Percentiles rank a stretch among this genome's conserved stretches.
Conservation (phyloP, 805 yeast species). For the Candida coleopterorum region DNA sequence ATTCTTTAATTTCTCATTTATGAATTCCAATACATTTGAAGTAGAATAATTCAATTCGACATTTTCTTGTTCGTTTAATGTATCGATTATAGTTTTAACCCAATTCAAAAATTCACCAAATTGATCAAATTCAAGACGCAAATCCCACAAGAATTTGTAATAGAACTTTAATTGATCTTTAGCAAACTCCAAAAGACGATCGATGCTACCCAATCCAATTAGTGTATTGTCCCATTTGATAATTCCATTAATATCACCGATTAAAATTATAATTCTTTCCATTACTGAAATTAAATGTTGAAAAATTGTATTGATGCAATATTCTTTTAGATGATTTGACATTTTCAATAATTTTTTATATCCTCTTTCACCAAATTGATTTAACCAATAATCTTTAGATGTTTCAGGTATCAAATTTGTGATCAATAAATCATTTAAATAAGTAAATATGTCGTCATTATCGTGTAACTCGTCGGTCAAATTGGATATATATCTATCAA, state of each 20-base stretch:
- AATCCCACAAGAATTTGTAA: constrained; percentile 36
- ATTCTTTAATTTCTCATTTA: constrained; percentile 14
- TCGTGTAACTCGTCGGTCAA: constrained; percentile 24
- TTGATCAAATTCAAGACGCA: constrained; percentile 43
- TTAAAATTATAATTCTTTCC: constrained; percentile 48
- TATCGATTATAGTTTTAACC: constrained; percentile 34
- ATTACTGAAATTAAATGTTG: constrained; percentile 49
- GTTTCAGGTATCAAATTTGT: constrained; percentile 51
- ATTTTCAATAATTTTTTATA: constrained; percentile 48
- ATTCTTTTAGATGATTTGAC: constrained; percentile 49
- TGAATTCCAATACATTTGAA: constrained; percentile 20
- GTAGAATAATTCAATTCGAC: constrained; percentile 10
- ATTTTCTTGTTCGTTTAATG: constrained; percentile 26
- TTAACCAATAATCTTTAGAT: constrained; percentile 55
- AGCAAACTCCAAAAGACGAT: neutral
- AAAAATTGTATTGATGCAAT: constrained; percentile 42
- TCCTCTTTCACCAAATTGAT: constrained; percentile 66
- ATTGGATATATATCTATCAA: constrained; percentile 31
- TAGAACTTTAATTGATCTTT: constrained; percentile 20
- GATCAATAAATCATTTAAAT: constrained; percentile 15
- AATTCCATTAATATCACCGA: constrained; percentile 39
- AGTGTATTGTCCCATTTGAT: constrained; percentile 27
- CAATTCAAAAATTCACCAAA: constrained; percentile 45
- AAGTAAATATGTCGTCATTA: neutral
- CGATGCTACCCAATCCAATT: neutral